phyloP scores from a whole-genome alignment of 352 stramenopile genomes.

The Phytophthora fragariae region DNA sequence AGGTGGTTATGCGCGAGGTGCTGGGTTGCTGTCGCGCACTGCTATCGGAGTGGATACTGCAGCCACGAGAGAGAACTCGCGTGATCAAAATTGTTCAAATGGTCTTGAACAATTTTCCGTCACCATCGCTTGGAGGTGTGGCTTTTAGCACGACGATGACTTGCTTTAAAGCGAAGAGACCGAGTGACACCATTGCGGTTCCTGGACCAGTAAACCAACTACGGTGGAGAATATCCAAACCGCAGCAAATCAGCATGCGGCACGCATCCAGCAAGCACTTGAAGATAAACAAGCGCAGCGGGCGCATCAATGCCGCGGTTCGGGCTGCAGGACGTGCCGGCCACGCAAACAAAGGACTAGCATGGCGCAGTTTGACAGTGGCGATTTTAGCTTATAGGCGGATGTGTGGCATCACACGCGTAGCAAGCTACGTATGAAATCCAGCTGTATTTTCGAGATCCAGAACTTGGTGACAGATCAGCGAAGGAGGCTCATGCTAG shows the following conservation, averaged over 20 bases:
- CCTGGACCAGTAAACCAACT: background rate
- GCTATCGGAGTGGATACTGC: too few relatives aligned
- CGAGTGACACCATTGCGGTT: background rate
- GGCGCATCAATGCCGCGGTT: too few relatives aligned
- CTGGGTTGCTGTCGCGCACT: too few relatives aligned
- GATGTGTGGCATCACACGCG: slow-evolving; percentile 18
- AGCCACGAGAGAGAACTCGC: too few relatives aligned
- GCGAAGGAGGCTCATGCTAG: background rate
- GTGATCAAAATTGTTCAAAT: too few relatives aligned
- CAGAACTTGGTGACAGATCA: slow-evolving; percentile 18
- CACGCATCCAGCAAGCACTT: background rate
- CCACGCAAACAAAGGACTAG: background rate
- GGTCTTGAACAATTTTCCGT: too few relatives aligned
- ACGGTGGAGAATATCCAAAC: background rate
- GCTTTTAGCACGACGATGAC: too few relatives aligned
- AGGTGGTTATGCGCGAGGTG: too few relatives aligned
- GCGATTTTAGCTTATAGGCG: slow-evolving; percentile 28
- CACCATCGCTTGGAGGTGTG: too few relatives aligned
- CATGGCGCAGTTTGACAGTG: slow-evolving; percentile 28
- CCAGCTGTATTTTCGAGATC: slow-evolving; percentile 26
- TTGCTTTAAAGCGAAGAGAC: too few relatives aligned
- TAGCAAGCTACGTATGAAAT: slow-evolving; percentile 24
- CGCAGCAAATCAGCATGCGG: background rate
- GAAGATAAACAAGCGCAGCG: background rate
- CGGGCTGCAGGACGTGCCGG: too few relatives aligned